Conservation (phyloP, 768 basidiomycete species). For the Auricularia sp. region DNA sequence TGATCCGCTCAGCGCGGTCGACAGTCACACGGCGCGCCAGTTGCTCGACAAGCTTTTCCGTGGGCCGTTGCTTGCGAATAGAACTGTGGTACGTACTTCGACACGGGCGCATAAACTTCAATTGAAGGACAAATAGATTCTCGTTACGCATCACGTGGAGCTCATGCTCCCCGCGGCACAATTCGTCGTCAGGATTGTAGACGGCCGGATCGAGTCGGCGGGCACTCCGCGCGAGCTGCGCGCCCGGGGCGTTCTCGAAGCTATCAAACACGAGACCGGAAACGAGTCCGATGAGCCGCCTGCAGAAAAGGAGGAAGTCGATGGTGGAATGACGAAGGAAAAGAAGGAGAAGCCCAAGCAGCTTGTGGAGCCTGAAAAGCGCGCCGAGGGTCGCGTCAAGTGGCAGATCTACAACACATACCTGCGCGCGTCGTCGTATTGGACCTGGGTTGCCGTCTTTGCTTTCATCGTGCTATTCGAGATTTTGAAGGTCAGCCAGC, state of each 20-base stretch:
- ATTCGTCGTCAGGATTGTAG: constrained; percentile 69
- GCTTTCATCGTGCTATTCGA: not conserved
- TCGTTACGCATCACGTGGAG: constrained; percentile 77
- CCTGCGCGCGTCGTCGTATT: constrained; percentile 19
- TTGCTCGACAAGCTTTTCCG: constrained; percentile 53
- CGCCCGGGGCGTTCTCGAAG: constrained; percentile 47
- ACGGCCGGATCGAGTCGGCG: constrained; percentile 69
- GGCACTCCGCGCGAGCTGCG: constrained; percentile 59
- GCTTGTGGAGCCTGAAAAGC: constrained; percentile 17
- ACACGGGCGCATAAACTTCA: not conserved
- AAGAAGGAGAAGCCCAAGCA: constrained; percentile 5
- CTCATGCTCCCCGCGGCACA: constrained; percentile 64
- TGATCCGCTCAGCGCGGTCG: constrained; percentile 34
- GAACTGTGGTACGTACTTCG: constrained; percentile 46
- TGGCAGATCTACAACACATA: constrained; percentile 27
- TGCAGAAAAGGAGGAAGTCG: constrained; percentile 11
- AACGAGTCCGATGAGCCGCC: constrained; percentile 13
- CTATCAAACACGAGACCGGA: constrained; percentile 30
- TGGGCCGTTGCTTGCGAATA: constrained; percentile 52
- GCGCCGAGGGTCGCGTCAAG: constrained; percentile 23
- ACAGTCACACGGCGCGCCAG: constrained; percentile 56
- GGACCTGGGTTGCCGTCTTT: constrained; percentile 9
- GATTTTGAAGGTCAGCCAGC: not conserved
- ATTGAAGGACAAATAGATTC: constrained; percentile 9
- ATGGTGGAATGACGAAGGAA: constrained; percentile 6